Conservation (phyloP, 202 grass and related monocot genomes). For the Dendrocalamus latiflorus region DNA sequence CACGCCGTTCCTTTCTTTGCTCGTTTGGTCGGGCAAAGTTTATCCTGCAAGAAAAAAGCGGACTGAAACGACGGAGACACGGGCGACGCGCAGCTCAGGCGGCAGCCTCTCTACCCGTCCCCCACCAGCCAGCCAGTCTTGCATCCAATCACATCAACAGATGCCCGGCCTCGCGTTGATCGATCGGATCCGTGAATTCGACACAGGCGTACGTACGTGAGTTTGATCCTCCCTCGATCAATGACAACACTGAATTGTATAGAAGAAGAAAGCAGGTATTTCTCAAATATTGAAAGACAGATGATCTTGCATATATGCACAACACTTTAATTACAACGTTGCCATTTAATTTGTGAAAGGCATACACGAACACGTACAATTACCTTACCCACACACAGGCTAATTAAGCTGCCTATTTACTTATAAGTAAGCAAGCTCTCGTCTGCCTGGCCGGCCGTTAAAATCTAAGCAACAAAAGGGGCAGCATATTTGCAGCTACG, state of each 20-base stretch:
- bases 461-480: background rate
- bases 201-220: background rate
- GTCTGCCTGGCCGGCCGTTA: background rate
- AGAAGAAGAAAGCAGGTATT: too few relatives aligned
- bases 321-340: background rate
- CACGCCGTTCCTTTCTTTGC: background rate
- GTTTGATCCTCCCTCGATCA: background rate
- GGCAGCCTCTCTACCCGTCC: background rate
- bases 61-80: background rate
- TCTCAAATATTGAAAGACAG: background rate
- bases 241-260: background rate
- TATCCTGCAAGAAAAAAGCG: background rate
- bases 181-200: background rate
- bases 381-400: background rate
- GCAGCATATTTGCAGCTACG: background rate
- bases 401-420: background rate
- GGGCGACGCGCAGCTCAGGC: background rate
- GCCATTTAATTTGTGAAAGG: background rate
- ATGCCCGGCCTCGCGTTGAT: background rate
- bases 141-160: background rate
- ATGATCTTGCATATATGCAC: background rate
- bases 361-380: background rate
- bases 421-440: too few relatives aligned
- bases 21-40: background rate
- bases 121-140: background rate